Conservation (phyloP, 73 alveolate species). For the Symbiodinium pilosum region DNA sequence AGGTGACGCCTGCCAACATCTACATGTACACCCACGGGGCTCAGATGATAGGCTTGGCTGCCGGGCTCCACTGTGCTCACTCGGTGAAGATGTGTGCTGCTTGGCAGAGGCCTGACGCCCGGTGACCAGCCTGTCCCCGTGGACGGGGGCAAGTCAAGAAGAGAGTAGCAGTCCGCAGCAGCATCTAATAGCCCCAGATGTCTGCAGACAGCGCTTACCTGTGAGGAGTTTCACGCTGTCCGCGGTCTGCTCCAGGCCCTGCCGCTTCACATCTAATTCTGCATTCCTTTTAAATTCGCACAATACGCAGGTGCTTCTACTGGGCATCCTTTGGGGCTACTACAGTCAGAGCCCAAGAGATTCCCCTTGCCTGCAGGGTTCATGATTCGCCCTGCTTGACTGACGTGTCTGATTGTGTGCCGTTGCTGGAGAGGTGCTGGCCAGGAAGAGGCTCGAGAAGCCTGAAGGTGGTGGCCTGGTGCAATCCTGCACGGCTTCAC, state of each 20-base stretch:
- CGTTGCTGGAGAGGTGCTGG: background rate
- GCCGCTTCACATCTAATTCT: background rate
- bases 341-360: too few relatives aligned
- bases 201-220: background rate
- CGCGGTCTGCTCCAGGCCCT: constrained; percentile 81
- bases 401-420: too few relatives aligned
- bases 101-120: constrained; percentile 50
- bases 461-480: too few relatives aligned
- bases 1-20: constrained; percentile 70
- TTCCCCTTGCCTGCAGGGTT: background rate
- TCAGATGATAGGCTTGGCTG: constrained; percentile 52
- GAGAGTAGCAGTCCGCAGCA: background rate
- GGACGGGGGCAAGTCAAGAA: background rate
- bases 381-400: too few relatives aligned
- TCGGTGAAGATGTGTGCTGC: too few relatives aligned
- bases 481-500: too few relatives aligned
- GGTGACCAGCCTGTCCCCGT: constrained; percentile 89
- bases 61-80: background rate
- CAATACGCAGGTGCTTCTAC: constrained; percentile 30
- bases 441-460: constrained; percentile 1
- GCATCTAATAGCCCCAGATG: background rate
- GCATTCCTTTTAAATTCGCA: background rate
- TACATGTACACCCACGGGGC: constrained; percentile 94
- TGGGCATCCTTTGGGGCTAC: constrained; percentile 84
- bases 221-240: constrained; percentile 47